These are phyloP conservation scores for Phalaenopsis equestris DNA, from an alignment of 106 monocot species.

Conservation along the genomic window DNA sequence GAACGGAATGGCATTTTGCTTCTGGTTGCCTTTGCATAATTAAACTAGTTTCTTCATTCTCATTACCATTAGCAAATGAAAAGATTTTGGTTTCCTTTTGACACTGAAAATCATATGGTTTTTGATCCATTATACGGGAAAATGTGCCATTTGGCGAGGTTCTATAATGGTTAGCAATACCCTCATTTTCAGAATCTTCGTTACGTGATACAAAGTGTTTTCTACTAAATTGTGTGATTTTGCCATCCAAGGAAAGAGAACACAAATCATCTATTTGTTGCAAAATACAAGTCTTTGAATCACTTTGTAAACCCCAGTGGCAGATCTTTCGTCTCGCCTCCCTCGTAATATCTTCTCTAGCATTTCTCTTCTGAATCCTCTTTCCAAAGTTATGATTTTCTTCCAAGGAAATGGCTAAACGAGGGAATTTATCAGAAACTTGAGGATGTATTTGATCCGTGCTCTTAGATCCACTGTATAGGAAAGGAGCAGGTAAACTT, in stretches of 20 bases:
- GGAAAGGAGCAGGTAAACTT: constrained; percentile 13
- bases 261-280: constrained; percentile 7
- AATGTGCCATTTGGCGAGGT: constrained; percentile 8
- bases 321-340: constrained; percentile 29
- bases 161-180: not conserved
- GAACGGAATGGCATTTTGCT: constrained; percentile 1
- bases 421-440: constrained; percentile 11
- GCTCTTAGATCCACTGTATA: constrained; percentile 10
- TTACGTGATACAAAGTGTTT: not conserved
- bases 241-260: constrained; percentile 6
- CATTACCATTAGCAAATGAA: not conserved
- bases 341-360: not conserved
- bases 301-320: constrained; percentile 9
- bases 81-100: constrained; percentile 8
- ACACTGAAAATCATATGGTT: not conserved
- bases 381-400: constrained; percentile 32
- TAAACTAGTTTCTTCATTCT: constrained; percentile 3
- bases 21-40: not conserved
- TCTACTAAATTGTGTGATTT: not conserved
- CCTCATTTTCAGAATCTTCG: constrained; percentile 1
- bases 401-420: constrained; percentile 23
- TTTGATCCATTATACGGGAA: constrained; percentile 10
- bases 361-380: constrained; percentile 29
- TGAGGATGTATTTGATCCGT: constrained; percentile 7
- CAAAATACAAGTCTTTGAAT: constrained; percentile 1